Conservation (phyloP, 306 rosid genomes). For the Dalbergia cultrata region DNA sequence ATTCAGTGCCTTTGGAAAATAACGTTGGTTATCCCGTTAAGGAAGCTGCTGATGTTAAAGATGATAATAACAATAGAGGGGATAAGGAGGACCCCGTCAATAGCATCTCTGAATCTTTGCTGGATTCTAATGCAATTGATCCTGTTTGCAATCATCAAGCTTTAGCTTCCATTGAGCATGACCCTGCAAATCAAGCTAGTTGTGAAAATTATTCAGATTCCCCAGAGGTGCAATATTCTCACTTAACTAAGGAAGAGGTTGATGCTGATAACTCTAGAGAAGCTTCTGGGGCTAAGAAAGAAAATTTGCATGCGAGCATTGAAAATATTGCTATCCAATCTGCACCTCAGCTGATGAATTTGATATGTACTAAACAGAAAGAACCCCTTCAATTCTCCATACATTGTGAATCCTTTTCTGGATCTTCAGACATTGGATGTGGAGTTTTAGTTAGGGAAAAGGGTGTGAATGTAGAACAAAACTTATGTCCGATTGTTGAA, state of each 20-base stretch:
- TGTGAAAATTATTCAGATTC: slow-evolving; percentile 38
- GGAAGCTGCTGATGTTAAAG: slow-evolving; percentile 31
- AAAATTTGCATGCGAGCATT: slow-evolving; percentile 25
- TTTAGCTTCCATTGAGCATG: slow-evolving; percentile 36
- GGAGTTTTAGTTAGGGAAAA: slow-evolving; percentile 5
- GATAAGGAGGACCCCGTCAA: slow-evolving; percentile 51
- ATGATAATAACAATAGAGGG: slow-evolving; percentile 29
- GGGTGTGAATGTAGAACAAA: slow-evolving; percentile 40
- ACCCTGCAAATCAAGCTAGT: slow-evolving; percentile 36
- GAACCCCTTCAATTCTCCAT: slow-evolving; percentile 30
- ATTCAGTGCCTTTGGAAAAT: slow-evolving; percentile 42
- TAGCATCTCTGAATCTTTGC: slow-evolving; percentile 39
- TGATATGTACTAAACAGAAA: slow-evolving; percentile 31
- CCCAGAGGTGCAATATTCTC: slow-evolving; percentile 43
- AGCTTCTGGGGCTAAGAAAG: slow-evolving; percentile 31
- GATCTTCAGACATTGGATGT: slow-evolving; percentile 33
- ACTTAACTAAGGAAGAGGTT: slow-evolving; percentile 37
- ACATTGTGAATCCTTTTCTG: slow-evolving; percentile 24
- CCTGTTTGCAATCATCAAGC: slow-evolving; percentile 44
- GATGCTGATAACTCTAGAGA: slow-evolving; percentile 45
- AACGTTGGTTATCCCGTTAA: slow-evolving; percentile 40
- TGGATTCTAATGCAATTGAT: slow-evolving; percentile 46
- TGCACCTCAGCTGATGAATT: slow-evolving; percentile 10
- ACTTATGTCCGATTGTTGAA: slow-evolving; percentile 42
- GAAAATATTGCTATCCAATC: slow-evolving; percentile 31